A percentile compares a stretch with the other conserved stretches of the same genome.
Evolutionary conservation across 345 rosid genomes (phyloP).

Genomic region (Boechera stricta): DNA sequence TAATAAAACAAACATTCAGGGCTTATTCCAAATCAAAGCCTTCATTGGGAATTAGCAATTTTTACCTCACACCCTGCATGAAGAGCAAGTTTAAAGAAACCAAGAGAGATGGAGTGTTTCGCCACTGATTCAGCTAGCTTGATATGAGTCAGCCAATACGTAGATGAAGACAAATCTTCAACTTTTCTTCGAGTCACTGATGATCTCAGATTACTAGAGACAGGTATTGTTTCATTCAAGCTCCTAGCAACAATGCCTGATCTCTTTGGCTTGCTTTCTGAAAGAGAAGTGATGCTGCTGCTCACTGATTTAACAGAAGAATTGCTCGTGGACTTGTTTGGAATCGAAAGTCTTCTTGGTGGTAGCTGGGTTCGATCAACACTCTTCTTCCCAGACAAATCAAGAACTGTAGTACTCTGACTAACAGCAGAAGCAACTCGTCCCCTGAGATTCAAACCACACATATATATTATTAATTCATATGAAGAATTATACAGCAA

Average conservation of each 20-base stretch:
- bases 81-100: constrained; percentile 85
- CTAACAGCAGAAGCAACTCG: constrained; percentile 60
- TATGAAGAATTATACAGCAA: background rate
- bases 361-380: constrained; percentile 72
- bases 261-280: constrained; percentile 62
- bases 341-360: constrained; percentile 80
- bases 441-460: constrained; percentile 48
- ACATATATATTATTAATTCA: background rate
- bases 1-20: background rate
- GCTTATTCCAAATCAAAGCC: background rate
- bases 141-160: constrained; percentile 81
- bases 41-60: background rate
- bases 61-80: constrained; percentile 89
- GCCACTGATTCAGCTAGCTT: constrained; percentile 76
- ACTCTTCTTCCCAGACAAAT: constrained; percentile 60
- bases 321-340: constrained; percentile 54
- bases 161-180: constrained; percentile 55
- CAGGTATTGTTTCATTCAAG: constrained; percentile 59
- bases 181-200: constrained; percentile 58
- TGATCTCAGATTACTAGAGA: constrained; percentile 58
- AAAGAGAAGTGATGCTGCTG: constrained; percentile 56
- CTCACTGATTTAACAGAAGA: constrained; percentile 47
- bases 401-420: constrained; percentile 74
- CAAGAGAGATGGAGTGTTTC: constrained; percentile 80
- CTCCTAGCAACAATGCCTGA: constrained; percentile 42